A percentile compares a stretch with the other conserved stretches of the same genome.
These are phyloP conservation scores for Panicum hallii DNA, from an alignment of 202 grass and related monocot genomes.

Conservation along the genomic window DNA sequence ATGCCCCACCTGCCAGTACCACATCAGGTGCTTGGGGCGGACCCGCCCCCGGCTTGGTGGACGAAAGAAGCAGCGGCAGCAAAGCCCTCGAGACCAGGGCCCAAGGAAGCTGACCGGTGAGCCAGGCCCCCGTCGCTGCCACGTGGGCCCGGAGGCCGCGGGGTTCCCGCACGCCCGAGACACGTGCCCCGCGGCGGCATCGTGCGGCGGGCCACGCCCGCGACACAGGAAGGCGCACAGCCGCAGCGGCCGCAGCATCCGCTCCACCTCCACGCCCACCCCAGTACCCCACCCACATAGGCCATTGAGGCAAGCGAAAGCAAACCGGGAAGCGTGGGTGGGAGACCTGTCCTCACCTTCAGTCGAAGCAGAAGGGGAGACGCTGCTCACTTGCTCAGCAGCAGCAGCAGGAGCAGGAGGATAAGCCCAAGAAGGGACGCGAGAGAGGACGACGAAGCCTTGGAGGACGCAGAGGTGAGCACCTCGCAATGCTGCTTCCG, in stretches of 20 bases:
- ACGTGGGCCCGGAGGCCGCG: background rate
- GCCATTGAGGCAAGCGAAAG: conserved; percentile 48
- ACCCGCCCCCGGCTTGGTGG: background rate
- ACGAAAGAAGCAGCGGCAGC: background rate
- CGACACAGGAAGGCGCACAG: conserved; percentile 30
- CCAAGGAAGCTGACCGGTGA: conserved; percentile 3
- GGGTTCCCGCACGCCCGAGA: conserved; percentile 31
- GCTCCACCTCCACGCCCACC: background rate
- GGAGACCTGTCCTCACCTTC: conserved; percentile 3
- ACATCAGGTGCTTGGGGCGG: rapidly evolving
- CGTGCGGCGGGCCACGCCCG: conserved; percentile 37
- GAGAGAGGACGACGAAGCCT: conserved; percentile 12
- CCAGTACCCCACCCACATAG: background rate
- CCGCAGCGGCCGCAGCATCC: conserved; percentile 31
- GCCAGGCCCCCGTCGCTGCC: background rate
- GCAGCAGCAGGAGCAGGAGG: background rate
- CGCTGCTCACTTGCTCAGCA: background rate
- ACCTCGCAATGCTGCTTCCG: background rate
- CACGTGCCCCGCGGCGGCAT: conserved; percentile 44
- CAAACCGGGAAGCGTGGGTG: conserved; percentile 32
- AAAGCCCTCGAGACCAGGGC: conserved; percentile 27
- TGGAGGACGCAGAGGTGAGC: conserved; percentile 37
- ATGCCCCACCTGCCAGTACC: background rate
- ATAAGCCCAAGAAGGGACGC: background rate
- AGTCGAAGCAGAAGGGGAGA: background rate